Percentiles rank a stretch among this genome's conserved stretches.
These are phyloP conservation scores for Trichoderma asperelloides DNA, from an alignment of 495 filamentous ascomycete species.

Conservation along the genomic window DNA sequence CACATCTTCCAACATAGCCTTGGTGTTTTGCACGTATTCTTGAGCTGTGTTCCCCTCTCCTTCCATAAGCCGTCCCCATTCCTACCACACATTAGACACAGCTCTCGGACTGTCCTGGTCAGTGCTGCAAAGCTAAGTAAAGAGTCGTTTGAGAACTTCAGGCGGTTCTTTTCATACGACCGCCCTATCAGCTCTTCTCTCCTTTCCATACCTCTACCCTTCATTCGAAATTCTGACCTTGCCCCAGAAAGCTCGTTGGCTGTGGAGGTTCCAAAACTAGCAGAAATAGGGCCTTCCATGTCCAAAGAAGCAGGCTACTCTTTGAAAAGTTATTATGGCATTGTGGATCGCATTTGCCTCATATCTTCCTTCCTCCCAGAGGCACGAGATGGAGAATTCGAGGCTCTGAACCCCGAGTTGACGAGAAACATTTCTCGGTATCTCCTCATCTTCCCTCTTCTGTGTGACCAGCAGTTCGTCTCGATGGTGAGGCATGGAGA, in stretches of 20 bases:
- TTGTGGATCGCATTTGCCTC: slow-evolving; percentile 11
- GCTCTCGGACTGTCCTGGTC: slow-evolving; percentile 2
- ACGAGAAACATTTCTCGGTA: neutral
- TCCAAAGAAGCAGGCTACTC: neutral
- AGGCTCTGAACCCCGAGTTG: neutral
- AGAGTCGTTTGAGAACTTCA: neutral
- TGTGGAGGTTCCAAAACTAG: neutral
- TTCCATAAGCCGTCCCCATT: slow-evolving; percentile 11
- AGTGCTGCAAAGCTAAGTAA: neutral
- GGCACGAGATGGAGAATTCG: neutral
- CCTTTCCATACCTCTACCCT: neutral
- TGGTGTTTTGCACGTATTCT: slow-evolving; percentile 10
- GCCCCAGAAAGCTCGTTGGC: neutral
- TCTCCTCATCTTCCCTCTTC: slow-evolving; percentile 3
- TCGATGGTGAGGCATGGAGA: slow-evolving; percentile 10
- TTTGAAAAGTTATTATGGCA: neutral
- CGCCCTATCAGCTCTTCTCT: neutral
- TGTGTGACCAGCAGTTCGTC: slow-evolving; percentile 8
- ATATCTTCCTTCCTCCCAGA: slow-evolving; percentile 11
- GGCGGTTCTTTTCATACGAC: neutral
- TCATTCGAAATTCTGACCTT: neutral
- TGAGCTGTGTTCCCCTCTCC: slow-evolving; percentile 9
- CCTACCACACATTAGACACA: slow-evolving; percentile 9
- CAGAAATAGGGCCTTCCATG: neutral
- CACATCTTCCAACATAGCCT: slow-evolving; percentile 12